A percentile compares a stretch with the other conserved stretches of the same genome.
Conservation (phyloP, 1,284 basidiomycete species). For the Hymenochaete sp. region DNA sequence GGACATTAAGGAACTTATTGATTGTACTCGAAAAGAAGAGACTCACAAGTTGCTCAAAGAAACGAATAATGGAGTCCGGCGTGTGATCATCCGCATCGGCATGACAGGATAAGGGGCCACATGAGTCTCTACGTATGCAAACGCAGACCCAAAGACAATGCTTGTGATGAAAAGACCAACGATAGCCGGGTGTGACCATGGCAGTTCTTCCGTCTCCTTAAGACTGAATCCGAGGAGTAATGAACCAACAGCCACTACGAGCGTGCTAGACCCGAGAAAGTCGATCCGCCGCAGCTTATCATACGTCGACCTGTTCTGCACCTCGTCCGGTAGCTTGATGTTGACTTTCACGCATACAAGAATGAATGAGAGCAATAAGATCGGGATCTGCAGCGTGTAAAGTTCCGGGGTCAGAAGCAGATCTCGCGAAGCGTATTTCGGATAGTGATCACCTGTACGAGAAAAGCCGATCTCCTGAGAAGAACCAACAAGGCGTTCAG, state of each 20-base stretch:
- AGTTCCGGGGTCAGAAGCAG: constrained; percentile 15
- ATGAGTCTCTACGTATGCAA: constrained; percentile 66
- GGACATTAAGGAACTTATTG: background rate
- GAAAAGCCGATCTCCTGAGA: constrained; percentile 57
- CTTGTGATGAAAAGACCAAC: constrained; percentile 55
- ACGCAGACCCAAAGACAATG: constrained; percentile 44
- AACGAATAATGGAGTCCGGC: constrained; percentile 71
- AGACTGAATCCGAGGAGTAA: constrained; percentile 72
- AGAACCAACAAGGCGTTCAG: background rate
- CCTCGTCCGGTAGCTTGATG: constrained; percentile 51
- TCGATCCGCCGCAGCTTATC: constrained; percentile 75
- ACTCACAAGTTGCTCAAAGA: constrained; percentile 64
- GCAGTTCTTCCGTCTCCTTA: constrained; percentile 72
- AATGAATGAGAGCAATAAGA: constrained; percentile 59
- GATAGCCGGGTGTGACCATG: constrained; percentile 67
- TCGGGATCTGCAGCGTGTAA: constrained; percentile 47
- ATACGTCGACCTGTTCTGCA: constrained; percentile 47
- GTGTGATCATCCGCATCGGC: constrained; percentile 69
- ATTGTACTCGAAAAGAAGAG: constrained; percentile 22
- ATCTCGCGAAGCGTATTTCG: constrained; percentile 13
- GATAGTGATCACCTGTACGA: constrained; percentile 50
- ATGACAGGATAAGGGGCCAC: constrained; percentile 77
- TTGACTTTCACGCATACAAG: constrained; percentile 70
- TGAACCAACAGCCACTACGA: constrained; percentile 67
- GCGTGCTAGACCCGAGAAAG: constrained; percentile 70